These are phyloP conservation scores for Cutaneotrichosporon dermatis DNA, from an alignment of 1,284 basidiomycete species.

Conservation along the genomic window DNA sequence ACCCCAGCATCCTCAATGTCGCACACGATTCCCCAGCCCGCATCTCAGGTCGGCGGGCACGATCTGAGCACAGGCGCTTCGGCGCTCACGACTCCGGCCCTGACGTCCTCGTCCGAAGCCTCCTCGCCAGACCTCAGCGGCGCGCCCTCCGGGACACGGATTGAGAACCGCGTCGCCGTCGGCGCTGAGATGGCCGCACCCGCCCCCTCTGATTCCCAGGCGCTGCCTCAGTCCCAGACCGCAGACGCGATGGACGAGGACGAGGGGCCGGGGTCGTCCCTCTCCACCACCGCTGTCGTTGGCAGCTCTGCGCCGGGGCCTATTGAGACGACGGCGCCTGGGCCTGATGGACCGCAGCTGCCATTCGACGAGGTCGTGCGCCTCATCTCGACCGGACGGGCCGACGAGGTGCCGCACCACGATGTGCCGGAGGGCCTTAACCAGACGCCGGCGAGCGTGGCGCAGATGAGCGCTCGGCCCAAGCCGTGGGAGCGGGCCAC, in stretches of 20 bases:
- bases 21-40: background rate
- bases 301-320: background rate
- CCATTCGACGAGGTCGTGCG: constrained; percentile 18
- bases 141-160: background rate
- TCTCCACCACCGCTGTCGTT: no score
- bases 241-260: background rate
- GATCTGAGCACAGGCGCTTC: background rate
- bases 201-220: background rate
- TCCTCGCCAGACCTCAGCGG: background rate
- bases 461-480: constrained; percentile 8
- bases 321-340: constrained; percentile 5
- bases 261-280: no score
- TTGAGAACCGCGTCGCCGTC: constrained; percentile 7
- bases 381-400: constrained; percentile 35
- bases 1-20: no score
- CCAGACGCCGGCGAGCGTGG: constrained; percentile 16
- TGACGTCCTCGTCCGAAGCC: background rate
- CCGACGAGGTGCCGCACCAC: constrained; percentile 26
- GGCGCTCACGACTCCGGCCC: background rate
- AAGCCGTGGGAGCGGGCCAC: constrained; percentile 25
- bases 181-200: constrained; percentile 7
- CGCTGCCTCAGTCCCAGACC: background rate
- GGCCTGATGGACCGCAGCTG: constrained; percentile 3
- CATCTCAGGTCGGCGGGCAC: no score
- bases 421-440: constrained; percentile 35